Base-by-base conservation (phyloP, 805 yeast genomes). In the Candida alai region DNA sequence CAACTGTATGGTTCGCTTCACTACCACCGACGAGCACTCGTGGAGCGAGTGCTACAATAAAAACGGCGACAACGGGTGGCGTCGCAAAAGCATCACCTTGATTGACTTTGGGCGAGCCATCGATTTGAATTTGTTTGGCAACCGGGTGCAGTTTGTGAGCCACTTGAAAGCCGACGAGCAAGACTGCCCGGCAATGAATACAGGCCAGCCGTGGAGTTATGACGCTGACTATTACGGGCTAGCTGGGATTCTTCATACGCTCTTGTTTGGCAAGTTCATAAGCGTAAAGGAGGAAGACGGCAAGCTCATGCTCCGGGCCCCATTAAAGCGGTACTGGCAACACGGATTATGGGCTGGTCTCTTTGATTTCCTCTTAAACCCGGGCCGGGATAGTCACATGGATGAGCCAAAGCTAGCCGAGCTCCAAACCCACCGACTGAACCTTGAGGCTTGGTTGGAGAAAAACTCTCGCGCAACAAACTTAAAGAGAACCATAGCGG, bases 21-120 rank as follows among this genome's bases (percentile, higher is more conserved):
- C 62, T 11, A 37, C 48, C 7, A 8, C 32, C 18, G 43, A 39
- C 0, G 47, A 43, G 4, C 20, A 36, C 4, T 35, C 36, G 6
- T 32, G 40, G 34, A 19, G 37, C 21, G 56, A 43, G 21, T 32
- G 29, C 12, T 70, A 66, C 36, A 46, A 51, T 22, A 40, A 56
- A 1, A 48, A 57, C 15, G 73, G 73, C 0, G 35, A 45, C 0
- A 41, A 57, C 24, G 74, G 70, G 2, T 77, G 84, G 84, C 34
- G 47, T 14, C 41, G 55, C 2, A 71, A 74, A 37, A 83, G 85
- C 0, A 55, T 84, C 11, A 69, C 71, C 23, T 52, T 88, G 28
- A 83, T 87, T 43, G 95, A 87, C 57, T 88, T 84, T 58, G 94
- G 94, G 3, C 68, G 89, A 42, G 77, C 90, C 0, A 73, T 86